Evolutionary conservation across 2,329 filamentous ascomycete species (phyloP).

Genomic region (Ophiostoma novo-ulmi): DNA sequence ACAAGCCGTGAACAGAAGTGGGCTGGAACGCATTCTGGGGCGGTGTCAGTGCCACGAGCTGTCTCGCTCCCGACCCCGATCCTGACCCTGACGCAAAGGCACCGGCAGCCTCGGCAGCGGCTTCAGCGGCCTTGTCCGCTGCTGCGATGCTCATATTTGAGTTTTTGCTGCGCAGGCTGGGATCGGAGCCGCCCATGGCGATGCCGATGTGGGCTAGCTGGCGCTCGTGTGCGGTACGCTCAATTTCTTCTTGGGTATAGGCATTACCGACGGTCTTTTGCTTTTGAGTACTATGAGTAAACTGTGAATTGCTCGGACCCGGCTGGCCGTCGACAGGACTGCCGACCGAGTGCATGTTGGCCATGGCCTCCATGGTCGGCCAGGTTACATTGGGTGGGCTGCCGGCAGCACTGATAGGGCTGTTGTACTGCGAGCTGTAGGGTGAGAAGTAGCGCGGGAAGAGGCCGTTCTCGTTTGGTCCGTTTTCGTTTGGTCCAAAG

Average conservation of each 20-base stretch:
- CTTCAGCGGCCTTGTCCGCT: background rate
- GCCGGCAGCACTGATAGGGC: conserved; percentile 48
- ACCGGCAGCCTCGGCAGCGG: background rate
- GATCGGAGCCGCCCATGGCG: conserved; percentile 40
- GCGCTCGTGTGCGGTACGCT: conserved; percentile 30
- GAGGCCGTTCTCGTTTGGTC: conserved; percentile 28
- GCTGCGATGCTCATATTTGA: conserved; percentile 31
- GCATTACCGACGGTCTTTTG: background rate
- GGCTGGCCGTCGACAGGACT: background rate
- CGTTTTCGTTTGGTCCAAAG: conserved; percentile 30
- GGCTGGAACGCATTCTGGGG: background rate
- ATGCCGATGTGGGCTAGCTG: conserved; percentile 38
- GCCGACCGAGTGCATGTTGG: conserved; percentile 17
- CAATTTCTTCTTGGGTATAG: conserved; percentile 29
- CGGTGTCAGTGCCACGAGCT: background rate
- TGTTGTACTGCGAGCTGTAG: conserved; percentile 56
- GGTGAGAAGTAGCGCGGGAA: conserved; percentile 51
- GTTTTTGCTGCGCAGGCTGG: conserved; percentile 33
- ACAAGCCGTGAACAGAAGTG: background rate
- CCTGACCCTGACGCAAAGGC: background rate
- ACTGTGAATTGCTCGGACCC: background rate
- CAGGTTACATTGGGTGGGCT: conserved; percentile 37
- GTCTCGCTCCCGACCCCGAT: background rate
- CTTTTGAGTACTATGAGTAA: background rate
- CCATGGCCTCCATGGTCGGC: conserved; percentile 32